These are phyloP conservation scores for Arthrinium puccinioides DNA, from an alignment of 2,329 filamentous ascomycete species.

Conservation along the genomic window DNA sequence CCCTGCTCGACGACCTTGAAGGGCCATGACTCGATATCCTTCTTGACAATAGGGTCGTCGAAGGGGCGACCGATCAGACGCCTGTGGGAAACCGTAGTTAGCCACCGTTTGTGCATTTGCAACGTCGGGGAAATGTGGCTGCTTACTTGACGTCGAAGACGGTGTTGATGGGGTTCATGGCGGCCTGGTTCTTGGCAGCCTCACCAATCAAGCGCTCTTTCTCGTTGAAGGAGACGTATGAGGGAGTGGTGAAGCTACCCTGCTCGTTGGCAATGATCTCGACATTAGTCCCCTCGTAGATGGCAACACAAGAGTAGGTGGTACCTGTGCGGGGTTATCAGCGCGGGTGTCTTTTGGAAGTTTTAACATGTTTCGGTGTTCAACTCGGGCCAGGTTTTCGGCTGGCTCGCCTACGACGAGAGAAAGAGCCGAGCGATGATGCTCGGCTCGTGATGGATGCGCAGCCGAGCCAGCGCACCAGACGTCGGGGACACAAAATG, in stretches of 20 bases:
- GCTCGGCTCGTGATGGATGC: no score
- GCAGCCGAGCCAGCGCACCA: no score
- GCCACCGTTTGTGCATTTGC: conserved; percentile 1
- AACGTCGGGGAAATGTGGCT: conserved; percentile 12
- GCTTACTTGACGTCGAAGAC: conserved; percentile 98
- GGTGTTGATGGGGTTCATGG: conserved; percentile 98
- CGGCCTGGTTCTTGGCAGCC: conserved; percentile 99
- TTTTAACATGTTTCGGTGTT: no score
- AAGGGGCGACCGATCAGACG: conserved; percentile 95
- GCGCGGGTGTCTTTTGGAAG: neutral
- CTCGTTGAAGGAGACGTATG: conserved; percentile 97
- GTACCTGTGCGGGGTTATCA: conserved; percentile 58
- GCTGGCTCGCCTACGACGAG: no score
- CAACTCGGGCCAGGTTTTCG: no score
- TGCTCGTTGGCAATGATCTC: conserved; percentile 99
- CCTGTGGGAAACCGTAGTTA: conserved; percentile 39
- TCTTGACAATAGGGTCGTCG: conserved; percentile 95
- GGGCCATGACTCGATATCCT: conserved; percentile 97
- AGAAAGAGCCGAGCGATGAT: no score
- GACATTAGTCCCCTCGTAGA: conserved; percentile 98
- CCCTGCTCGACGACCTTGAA: conserved; percentile 95
- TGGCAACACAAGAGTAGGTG: conserved; percentile 99
- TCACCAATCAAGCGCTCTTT: conserved; percentile 99
- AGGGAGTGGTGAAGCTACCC: conserved; percentile 97
- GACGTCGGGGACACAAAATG: no score